These are phyloP conservation scores for Acmispon strigosus DNA, from an alignment of 306 rosid species.

Conservation along the genomic window DNA sequence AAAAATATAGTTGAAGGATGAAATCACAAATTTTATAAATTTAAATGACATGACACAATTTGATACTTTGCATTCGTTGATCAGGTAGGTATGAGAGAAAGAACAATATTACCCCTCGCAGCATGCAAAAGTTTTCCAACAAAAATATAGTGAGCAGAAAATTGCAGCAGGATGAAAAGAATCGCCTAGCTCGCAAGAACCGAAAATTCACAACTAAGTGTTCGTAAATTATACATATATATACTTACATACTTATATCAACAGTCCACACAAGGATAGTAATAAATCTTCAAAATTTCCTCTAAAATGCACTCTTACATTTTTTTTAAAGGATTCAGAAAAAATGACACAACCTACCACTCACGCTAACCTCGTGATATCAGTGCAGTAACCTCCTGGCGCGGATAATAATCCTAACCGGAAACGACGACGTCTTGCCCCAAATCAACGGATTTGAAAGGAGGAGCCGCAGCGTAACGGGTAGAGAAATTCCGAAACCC, in stretches of 20 bases:
- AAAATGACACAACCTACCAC: background rate
- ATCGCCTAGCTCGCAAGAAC: too few relatives aligned
- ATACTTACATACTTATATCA: too few relatives aligned
- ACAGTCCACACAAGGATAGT: background rate
- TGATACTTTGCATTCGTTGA: too few relatives aligned
- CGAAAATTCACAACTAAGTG: background rate
- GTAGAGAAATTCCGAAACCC: conserved; percentile 56
- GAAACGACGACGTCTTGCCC: conserved; percentile 33
- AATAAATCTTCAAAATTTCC: background rate
- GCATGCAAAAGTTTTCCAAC: too few relatives aligned
- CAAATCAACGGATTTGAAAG: conserved; percentile 18
- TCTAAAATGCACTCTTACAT: background rate
- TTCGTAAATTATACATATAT: background rate
- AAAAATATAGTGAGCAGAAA: too few relatives aligned
- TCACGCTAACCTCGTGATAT: conserved; percentile 9
- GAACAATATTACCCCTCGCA: too few relatives aligned
- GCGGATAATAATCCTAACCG: background rate
- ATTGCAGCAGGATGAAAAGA: too few relatives aligned
- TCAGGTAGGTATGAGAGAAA: too few relatives aligned
- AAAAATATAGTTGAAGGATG: too few relatives aligned
- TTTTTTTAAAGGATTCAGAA: background rate
- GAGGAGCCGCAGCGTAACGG: conserved; percentile 48
- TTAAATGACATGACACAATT: too few relatives aligned
- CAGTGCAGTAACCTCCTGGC: background rate
- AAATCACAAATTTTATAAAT: too few relatives aligned